These are phyloP conservation scores for Pichia sp. DNA, from an alignment of 1,139 yeast genomes.

Conservation along the genomic window DNA sequence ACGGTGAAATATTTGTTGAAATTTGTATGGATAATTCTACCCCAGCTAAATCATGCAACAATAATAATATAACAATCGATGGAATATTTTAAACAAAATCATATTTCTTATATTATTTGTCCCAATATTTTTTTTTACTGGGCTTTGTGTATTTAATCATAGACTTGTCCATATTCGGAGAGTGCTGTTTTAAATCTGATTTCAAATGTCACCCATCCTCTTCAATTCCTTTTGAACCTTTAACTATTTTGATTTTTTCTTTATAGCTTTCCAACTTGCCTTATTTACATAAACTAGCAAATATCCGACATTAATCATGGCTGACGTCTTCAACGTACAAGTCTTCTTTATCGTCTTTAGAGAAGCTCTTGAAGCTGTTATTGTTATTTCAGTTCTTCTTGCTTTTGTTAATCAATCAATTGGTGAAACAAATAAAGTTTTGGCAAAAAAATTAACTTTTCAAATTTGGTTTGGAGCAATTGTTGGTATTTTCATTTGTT, in stretches of 20 bases:
- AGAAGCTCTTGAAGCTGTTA: constrained; percentile 84
- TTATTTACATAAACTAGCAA: neutral
- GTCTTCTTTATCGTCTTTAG: constrained; percentile 82
- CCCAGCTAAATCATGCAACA: too few relatives aligned
- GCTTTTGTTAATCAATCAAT: constrained; percentile 87
- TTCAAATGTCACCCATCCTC: too few relatives aligned
- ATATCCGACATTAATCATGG: constrained; percentile 8
- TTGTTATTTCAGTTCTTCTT: constrained; percentile 80
- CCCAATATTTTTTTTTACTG: too few relatives aligned
- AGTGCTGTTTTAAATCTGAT: too few relatives aligned
- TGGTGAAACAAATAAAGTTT: constrained; percentile 32
- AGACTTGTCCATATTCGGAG: too few relatives aligned
- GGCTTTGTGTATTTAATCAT: too few relatives aligned
- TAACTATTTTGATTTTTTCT: neutral
- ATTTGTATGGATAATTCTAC: too few relatives aligned
- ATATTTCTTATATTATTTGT: too few relatives aligned
- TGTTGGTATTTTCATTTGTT: constrained; percentile 65
- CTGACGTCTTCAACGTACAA: constrained; percentile 46
- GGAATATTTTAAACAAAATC: too few relatives aligned
- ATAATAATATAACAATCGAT: too few relatives aligned
- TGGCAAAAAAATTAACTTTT: constrained; percentile 52
- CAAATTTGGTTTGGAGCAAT: constrained; percentile 82
- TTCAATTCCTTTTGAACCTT: neutral
- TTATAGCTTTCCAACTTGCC: neutral
- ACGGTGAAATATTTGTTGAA: too few relatives aligned